phyloP scores from a whole-genome alignment of 805 yeast genomes.

The Candida methanosorbosa region DNA sequence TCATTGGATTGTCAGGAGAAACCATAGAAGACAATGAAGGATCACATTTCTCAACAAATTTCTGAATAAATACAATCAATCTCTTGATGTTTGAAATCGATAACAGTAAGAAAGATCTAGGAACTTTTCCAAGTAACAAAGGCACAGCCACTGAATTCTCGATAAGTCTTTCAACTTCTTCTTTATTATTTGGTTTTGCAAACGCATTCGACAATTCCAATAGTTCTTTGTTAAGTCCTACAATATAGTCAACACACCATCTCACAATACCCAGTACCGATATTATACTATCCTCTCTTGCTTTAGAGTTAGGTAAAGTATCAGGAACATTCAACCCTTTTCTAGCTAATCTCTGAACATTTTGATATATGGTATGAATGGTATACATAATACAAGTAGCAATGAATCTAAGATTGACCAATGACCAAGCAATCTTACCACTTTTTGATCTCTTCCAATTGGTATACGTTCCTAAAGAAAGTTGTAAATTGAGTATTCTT shows the following conservation, averaged over 20 bases:
- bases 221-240: conserved; percentile 66
- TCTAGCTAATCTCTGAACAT: conserved; percentile 50
- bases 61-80: conserved; percentile 47
- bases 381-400: conserved; percentile 64
- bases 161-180: conserved; percentile 13
- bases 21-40: conserved; percentile 20
- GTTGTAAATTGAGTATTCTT: conserved; percentile 59
- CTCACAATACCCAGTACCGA: conserved; percentile 68
- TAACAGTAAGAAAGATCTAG: conserved; percentile 57
- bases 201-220: conserved; percentile 31
- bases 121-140: conserved; percentile 57
- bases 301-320: conserved; percentile 25
- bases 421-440: conserved; percentile 47
- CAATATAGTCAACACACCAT: conserved; percentile 79
- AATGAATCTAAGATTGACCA: conserved; percentile 60
- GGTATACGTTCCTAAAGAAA: conserved; percentile 46
- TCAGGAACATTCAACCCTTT: conserved; percentile 44
- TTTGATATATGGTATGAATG: conserved; percentile 52
- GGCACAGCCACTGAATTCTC: conserved; percentile 39
- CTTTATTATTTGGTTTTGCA: conserved; percentile 12
- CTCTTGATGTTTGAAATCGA: conserved; percentile 60
- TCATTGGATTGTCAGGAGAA: conserved; percentile 23
- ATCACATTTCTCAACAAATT: conserved; percentile 43
- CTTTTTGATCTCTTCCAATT: conserved; percentile 31
- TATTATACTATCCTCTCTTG: conserved; percentile 56